A percentile compares a stretch with the other conserved stretches of the same genome.
Conservation (phyloP, 768 basidiomycete species). For the Boletus subparvulus region DNA sequence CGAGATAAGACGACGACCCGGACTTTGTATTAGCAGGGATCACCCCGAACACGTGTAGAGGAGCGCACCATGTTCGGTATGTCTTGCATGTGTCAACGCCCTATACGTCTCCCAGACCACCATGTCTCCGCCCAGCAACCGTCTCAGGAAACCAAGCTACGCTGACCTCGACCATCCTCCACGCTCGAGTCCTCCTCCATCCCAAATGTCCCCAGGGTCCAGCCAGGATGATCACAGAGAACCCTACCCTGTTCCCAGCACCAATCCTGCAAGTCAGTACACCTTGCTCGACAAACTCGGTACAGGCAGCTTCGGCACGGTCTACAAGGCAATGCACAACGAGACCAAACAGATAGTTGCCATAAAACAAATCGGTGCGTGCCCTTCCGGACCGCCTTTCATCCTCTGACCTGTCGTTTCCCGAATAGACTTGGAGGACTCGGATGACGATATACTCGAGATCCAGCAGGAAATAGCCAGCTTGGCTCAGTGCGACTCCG, state of each 20-base stretch:
- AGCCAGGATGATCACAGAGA: conserved; percentile 46
- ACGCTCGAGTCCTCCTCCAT: conserved; percentile 28
- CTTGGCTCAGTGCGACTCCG: conserved; percentile 92
- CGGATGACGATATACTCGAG: conserved; percentile 97
- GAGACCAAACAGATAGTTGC: conserved; percentile 94
- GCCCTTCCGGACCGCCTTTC: conserved; percentile 4
- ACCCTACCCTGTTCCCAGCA: conserved; percentile 69
- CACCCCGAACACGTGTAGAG: conserved; percentile 28
- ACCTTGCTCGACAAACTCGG: conserved; percentile 95
- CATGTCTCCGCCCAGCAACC: conserved; percentile 43
- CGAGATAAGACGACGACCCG: background rate
- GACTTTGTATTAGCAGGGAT: background rate
- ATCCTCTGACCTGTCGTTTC: conserved; percentile 1
- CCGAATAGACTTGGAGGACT: conserved; percentile 85
- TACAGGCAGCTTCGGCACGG: conserved; percentile 93
- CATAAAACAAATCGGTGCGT: conserved; percentile 94
- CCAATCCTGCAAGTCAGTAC: conserved; percentile 87
- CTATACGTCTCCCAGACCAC: conserved; percentile 24
- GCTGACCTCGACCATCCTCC: conserved; percentile 37
- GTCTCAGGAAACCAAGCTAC: conserved; percentile 40
- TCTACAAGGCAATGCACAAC: conserved; percentile 97
- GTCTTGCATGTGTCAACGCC: conserved; percentile 18
- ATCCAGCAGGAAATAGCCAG: conserved; percentile 99
- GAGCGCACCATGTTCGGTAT: conserved; percentile 15
- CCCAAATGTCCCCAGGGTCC: conserved; percentile 47